Evolutionary conservation across 345 rosid species (phyloP), one percentile per base, ranked within the genome.

Genomic region (Populus euphratica): DNA sequence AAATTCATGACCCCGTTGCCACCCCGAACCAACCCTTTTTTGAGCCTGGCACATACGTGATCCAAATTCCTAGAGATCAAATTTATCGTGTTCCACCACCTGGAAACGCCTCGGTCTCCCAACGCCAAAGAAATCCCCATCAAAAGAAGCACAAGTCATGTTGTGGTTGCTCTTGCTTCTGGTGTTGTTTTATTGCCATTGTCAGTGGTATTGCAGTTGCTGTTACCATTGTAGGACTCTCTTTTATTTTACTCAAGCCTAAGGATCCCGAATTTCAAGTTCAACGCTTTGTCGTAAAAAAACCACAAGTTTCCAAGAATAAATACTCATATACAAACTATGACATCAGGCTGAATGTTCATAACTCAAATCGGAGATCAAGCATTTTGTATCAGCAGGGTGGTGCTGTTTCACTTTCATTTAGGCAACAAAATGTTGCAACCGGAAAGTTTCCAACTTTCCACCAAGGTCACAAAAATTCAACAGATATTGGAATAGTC

Each of bases 71-170:
- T 8, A 89, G 83, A 79, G 88, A 92, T n/a, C 88, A 86, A 77
- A 81, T 93, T 63, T 91, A 86, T 76, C 88, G 89, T 0, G 23
- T 90, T 8, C 98, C 97, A 7, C 92, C 93, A 1, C 88, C 77
- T 0, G 78, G 73, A 41, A 77, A 73, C 41, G 79, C 76, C 25
- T 6, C 2, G 25, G n/a, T 77, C 43, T 11, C 73, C 20, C 49
- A 68, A 18, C 8, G 39, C 10, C 65, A 41, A 27, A 77, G 67
- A 21, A 64, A 64, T 31, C 29, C 72, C 2, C 25, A 50, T 49
- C 56, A 10, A 23, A 50, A 43, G 76, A 80, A 64, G 18, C 23
- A 10, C 11, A 16, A 5, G 21, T 23, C 38, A 4, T 23, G 38
- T 23, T 66, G 68, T 73, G 66, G 59, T 44, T 13, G 73, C 38